Percentiles rank a stretch among this genome's conserved stretches.
These are phyloP conservation scores for Exophiala phaeomuriformis DNA, from an alignment of 2,329 filamentous ascomycete genomes.

Conservation along the genomic window DNA sequence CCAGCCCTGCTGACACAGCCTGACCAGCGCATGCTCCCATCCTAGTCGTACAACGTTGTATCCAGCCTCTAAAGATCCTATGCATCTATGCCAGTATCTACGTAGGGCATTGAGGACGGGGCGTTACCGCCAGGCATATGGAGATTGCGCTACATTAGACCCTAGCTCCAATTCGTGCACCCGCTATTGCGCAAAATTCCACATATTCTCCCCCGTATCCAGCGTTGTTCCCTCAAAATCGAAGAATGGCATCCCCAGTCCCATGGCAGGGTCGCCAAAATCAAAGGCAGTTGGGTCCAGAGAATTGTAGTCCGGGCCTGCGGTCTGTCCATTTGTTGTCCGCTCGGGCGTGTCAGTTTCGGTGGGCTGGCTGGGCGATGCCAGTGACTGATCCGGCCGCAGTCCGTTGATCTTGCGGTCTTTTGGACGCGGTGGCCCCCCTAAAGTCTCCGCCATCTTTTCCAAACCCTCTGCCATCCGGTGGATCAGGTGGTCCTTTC, in stretches of 20 bases:
- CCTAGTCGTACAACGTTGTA: background rate
- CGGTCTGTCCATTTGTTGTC: slow-evolving; percentile 11
- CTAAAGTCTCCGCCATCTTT: slow-evolving; percentile 29
- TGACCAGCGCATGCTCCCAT: background rate
- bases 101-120: no score
- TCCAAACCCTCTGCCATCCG: slow-evolving; percentile 31
- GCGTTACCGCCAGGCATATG: background rate
- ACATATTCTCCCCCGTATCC: slow-evolving; percentile 19
- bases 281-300: slow-evolving; percentile 24
- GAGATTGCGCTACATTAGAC: background rate
- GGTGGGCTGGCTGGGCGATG: slow-evolving; percentile 14
- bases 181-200: slow-evolving; percentile 17
- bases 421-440: slow-evolving; percentile 17
- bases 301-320: slow-evolving; percentile 19
- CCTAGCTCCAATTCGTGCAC: background rate
- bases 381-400: slow-evolving; percentile 7
- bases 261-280: slow-evolving; percentile 26
- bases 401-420: slow-evolving; percentile 18
- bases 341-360: slow-evolving; percentile 3
- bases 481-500: slow-evolving; percentile 31
- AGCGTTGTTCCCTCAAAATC: slow-evolving; percentile 28
- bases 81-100: no score
- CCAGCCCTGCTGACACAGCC: background rate
- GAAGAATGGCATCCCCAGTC: slow-evolving; percentile 28
- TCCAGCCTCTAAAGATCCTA: background rate